phyloP scores from a whole-genome alignment of 176 grass and related monocot species.

The Canna indica region DNA sequence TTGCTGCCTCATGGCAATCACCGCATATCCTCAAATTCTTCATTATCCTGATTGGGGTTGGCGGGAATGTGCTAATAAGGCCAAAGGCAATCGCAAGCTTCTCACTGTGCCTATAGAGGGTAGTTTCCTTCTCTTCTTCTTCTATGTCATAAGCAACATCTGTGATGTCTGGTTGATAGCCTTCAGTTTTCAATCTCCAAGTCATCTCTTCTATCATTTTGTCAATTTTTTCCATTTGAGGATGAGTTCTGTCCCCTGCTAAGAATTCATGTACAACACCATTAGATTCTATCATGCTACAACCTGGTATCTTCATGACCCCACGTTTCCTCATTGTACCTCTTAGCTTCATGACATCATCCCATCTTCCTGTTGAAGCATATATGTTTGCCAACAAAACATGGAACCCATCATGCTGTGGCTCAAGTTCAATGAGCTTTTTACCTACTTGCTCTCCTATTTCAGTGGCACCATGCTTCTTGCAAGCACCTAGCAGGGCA shows the following conservation, averaged over 20 bases:
- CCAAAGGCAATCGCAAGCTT: slow-evolving; percentile 27
- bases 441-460: slow-evolving; percentile 62
- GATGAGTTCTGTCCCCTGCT: slow-evolving; percentile 21
- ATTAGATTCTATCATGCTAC: slow-evolving; percentile 38
- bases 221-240: slow-evolving; percentile 16
- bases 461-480: slow-evolving; percentile 67
- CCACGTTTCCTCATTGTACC: slow-evolving; percentile 52
- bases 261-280: slow-evolving; percentile 25
- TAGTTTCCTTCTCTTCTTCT: slow-evolving; percentile 25
- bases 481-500: slow-evolving; percentile 70
- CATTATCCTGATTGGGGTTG: slow-evolving; percentile 23
- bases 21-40: slow-evolving; percentile 20
- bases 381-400: slow-evolving; percentile 86
- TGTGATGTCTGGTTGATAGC: slow-evolving; percentile 15
- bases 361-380: slow-evolving; percentile 72
- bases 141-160: slow-evolving; percentile 22
- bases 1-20: slow-evolving; percentile 24
- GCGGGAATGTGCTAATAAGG: slow-evolving; percentile 12
- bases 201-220: slow-evolving; percentile 20
- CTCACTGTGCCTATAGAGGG: slow-evolving; percentile 21
- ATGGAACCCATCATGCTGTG: slow-evolving; percentile 69
- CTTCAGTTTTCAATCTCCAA: slow-evolving; percentile 14
- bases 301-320: slow-evolving; percentile 49
- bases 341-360: slow-evolving; percentile 59
- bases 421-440: slow-evolving; percentile 62